phyloP scores from a whole-genome alignment of 306 rosid species.

The Dalbergia oliveri region DNA sequence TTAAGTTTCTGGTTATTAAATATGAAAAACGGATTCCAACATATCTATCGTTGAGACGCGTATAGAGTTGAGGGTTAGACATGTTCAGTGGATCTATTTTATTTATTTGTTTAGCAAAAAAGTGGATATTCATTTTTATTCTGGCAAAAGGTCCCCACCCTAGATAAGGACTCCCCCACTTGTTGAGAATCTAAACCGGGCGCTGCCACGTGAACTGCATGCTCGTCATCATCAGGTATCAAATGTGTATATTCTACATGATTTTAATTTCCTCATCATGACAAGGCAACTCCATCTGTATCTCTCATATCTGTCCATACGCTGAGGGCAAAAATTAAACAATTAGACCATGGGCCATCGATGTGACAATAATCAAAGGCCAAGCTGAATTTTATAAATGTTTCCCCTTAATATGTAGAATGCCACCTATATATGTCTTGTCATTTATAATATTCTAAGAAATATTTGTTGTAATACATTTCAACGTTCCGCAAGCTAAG shows the following conservation, averaged over 20 bases:
- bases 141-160: constrained; percentile 40
- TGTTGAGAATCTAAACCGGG: constrained; percentile 32
- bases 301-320: not conserved
- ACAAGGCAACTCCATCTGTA: constrained; percentile 1
- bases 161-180: constrained; percentile 45
- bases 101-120: not conserved
- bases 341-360: not conserved
- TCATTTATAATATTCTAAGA: too few species aligned
- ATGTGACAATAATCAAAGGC: constrained; percentile 10
- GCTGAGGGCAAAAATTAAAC: not conserved
- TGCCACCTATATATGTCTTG: too few species aligned
- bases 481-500: constrained; percentile 22
- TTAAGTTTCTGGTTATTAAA: not conserved
- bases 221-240: constrained; percentile 35
- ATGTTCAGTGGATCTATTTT: not conserved
- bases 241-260: constrained; percentile 20
- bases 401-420: not conserved
- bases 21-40: constrained; percentile 5
- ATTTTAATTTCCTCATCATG: not conserved
- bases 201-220: constrained; percentile 14
- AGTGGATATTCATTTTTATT: not conserved
- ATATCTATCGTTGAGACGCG: not conserved
- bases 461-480: constrained; percentile 1
- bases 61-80: not conserved
- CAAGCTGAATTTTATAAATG: not conserved